phyloP scores from a whole-genome alignment of 2,329 filamentous ascomycete species.

The Calonectria leucothoes region DNA sequence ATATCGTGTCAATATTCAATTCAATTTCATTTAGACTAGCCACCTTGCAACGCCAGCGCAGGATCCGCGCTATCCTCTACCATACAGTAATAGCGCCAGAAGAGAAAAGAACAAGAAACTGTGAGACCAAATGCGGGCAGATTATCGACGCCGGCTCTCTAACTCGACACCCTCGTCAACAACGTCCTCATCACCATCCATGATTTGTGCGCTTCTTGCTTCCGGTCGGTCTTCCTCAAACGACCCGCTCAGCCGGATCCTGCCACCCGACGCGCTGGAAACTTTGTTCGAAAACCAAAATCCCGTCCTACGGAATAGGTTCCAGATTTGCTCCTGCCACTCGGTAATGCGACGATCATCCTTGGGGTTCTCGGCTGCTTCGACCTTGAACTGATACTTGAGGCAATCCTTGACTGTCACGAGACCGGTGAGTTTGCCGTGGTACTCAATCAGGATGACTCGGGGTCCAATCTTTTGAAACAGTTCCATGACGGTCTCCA shows the following conservation, averaged over 20 bases:
- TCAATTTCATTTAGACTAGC: conserved; percentile 22
- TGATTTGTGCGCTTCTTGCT: conserved; percentile 59
- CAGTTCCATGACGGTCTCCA: conserved; percentile 98
- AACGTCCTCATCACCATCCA: conserved; percentile 56
- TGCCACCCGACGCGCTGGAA: conserved; percentile 64
- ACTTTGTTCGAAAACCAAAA: conserved; percentile 71
- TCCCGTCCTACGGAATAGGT: conserved; percentile 61
- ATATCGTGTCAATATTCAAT: conserved; percentile 14
- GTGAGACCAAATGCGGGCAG: not conserved
- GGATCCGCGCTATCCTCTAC: conserved; percentile 31
- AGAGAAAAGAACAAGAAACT: conserved; percentile 3
- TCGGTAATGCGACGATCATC: conserved; percentile 67
- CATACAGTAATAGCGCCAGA: conserved; percentile 25
- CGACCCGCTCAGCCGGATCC: conserved; percentile 62
- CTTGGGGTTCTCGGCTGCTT: conserved; percentile 81
- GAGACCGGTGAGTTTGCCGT: conserved; percentile 83
- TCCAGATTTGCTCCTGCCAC: conserved; percentile 75
- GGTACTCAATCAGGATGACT: conserved; percentile 92
- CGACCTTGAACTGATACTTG: conserved; percentile 97
- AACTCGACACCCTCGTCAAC: conserved; percentile 57
- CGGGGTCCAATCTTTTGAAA: conserved; percentile 98
- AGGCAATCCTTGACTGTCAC: conserved; percentile 98
- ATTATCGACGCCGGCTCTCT: conserved; percentile 48
- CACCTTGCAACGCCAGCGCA: conserved; percentile 37
- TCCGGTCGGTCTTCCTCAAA: conserved; percentile 49